Conservation (phyloP, 2,329 filamentous ascomycete genomes). For the Beauveria bassiana region DNA sequence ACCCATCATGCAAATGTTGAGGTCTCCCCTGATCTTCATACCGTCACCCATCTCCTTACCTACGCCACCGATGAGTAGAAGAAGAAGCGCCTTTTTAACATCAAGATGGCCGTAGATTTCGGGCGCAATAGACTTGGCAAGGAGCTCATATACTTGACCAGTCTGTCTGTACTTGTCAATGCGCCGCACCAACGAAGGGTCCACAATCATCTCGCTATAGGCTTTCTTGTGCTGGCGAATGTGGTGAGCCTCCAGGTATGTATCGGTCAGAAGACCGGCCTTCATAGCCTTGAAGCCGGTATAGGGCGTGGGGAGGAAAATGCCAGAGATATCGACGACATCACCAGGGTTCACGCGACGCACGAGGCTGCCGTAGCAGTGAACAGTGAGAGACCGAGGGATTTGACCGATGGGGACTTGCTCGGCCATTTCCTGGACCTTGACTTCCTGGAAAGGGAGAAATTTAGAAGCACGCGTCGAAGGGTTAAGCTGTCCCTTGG, state of each 20-base stretch:
- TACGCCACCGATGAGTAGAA: conserved; percentile 91
- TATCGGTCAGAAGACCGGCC: conserved; percentile 92
- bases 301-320: conserved; percentile 95
- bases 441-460: conserved; percentile 94
- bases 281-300: conserved; percentile 98
- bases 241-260: conserved; percentile 90
- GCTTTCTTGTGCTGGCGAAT: conserved; percentile 96
- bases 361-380: conserved; percentile 81
- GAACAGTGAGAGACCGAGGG: conserved; percentile 78
- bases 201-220: conserved; percentile 85
- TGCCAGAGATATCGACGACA: conserved; percentile 85
- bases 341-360: conserved; percentile 88
- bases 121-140: conserved; percentile 91
- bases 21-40: conserved; percentile 97
- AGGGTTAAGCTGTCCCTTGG: conserved; percentile 86
- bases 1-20: conserved; percentile 98
- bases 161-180: conserved; percentile 80
- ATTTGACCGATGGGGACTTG: conserved; percentile 98
- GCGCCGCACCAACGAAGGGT: conserved; percentile 68
- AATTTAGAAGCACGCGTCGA: conserved; percentile 97
- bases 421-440: conserved; percentile 98
- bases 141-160: conserved; percentile 90
- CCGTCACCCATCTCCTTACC: conserved; percentile 96
- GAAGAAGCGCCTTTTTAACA: conserved; percentile 94
- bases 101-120: conserved; percentile 96